phyloP scores from a whole-genome alignment of 805 yeast species.

The Candida ulmi region DNA sequence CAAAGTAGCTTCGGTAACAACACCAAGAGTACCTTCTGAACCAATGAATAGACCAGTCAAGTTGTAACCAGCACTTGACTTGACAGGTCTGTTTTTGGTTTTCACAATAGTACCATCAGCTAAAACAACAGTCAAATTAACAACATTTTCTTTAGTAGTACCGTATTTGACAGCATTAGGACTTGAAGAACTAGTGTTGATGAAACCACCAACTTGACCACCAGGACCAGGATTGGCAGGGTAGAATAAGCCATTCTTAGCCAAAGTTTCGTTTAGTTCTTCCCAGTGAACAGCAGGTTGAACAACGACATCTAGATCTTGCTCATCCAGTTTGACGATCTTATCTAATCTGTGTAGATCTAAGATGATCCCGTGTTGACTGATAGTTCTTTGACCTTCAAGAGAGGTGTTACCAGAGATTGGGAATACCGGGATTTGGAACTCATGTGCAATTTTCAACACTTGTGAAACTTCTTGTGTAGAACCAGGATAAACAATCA shows the following conservation, averaged over 20 bases:
- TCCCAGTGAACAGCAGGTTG: slow-evolving; percentile 78
- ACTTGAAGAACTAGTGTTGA: slow-evolving; percentile 68
- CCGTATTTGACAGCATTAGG: slow-evolving; percentile 70
- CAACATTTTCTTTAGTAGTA: slow-evolving; percentile 64
- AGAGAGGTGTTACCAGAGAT: slow-evolving; percentile 70
- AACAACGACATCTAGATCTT: slow-evolving; percentile 64
- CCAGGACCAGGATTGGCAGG: slow-evolving; percentile 80
- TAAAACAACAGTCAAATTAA: slow-evolving; percentile 60
- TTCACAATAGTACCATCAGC: slow-evolving; percentile 72
- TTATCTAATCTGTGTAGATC: slow-evolving; percentile 45
- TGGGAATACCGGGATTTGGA: slow-evolving; percentile 63
- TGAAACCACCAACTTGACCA: slow-evolving; percentile 69
- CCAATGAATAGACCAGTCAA: slow-evolving; percentile 65
- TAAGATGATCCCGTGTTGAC: slow-evolving; percentile 40
- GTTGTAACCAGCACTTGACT: slow-evolving; percentile 74
- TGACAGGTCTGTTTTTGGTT: slow-evolving; percentile 64
- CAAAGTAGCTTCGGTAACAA: slow-evolving; percentile 67
- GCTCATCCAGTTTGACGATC: slow-evolving; percentile 46
- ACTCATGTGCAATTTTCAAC: slow-evolving; percentile 50
- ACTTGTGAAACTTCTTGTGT: slow-evolving; percentile 60
- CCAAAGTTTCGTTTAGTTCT: slow-evolving; percentile 44
- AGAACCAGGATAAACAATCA: slow-evolving; percentile 51
- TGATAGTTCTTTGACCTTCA: slow-evolving; percentile 59
- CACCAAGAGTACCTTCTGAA: slow-evolving; percentile 70
- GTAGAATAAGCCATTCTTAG: slow-evolving; percentile 53